Base-by-base conservation (phyloP, 257 asterid genomes). In the Cinchona pubescens region DNA sequence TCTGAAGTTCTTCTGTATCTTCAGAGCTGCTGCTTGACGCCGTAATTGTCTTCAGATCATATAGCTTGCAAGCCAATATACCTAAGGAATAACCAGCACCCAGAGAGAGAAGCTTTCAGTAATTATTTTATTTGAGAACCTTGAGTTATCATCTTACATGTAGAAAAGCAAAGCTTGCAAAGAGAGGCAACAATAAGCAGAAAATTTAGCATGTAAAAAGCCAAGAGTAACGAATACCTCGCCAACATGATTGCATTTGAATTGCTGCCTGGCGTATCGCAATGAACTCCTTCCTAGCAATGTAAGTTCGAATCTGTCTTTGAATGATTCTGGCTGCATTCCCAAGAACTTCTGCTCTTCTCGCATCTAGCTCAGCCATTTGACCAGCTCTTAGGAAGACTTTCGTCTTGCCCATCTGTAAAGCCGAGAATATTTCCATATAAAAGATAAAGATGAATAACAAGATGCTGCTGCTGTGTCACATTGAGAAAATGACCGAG, bases 371-470 rank as follows among this genome's bases (percentile, higher is more conserved):
- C 86, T 93, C 97, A 66, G 99, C 99, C 99, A 95, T 95, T 89
- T 95, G 99, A 79, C 99, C 99, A 85, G 99, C 99, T 76, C 99
- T 90, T 69, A 95, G 86, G 87, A 95, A 95, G 79, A 93, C 96
- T 89, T 95, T 95, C 43, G 97, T 87, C 87, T 86, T 95, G 78
- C 99, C 99, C 76, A 93, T 88, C 99, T 95, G 96, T 83, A 87
- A 80, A 81, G 10, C 79, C 73, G 66, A 74, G 74, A 63, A 83
- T 45, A 60, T 32, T 59, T 59, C 65, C 65, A 59, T 59, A 59
- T 59, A 59, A 12, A 55, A 34, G 10, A 35, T 32, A 59, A 61
- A 29, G 59, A 46, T 42, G 14, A 56, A 34, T 48, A 23, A 58
- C 27, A 42, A 23, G 23, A 40, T 79, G 63, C 64, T 38, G 34